Evolutionary conservation across 2,329 filamentous ascomycete genomes (phyloP).

Genomic region (Fusarium sp.): DNA sequence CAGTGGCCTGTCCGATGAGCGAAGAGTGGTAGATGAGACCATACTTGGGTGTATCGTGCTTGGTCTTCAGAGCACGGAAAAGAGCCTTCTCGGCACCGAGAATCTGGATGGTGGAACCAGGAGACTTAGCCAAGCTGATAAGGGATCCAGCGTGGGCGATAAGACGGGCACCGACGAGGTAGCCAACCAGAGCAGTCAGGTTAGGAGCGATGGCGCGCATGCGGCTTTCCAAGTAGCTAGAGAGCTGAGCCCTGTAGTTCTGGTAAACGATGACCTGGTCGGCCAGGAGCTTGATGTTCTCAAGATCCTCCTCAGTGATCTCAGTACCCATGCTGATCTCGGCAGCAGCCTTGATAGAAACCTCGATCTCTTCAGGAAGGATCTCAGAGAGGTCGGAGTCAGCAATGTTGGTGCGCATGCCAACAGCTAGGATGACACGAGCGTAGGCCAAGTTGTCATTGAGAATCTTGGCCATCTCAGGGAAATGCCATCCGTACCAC

Average conservation of each 20-base stretch:
- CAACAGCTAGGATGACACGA: conserved; percentile 86
- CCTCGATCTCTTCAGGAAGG: conserved; percentile 94
- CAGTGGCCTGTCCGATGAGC: conserved; percentile 94
- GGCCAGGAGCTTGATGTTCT: conserved; percentile 91
- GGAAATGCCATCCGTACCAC: conserved; percentile 99
- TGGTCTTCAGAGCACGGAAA: conserved; percentile 98
- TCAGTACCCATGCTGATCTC: conserved; percentile 99
- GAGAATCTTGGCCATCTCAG: conserved; percentile 95
- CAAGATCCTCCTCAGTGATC: conserved; percentile 90
- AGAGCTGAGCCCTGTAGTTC: conserved; percentile 88
- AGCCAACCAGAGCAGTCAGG: conserved; percentile 90
- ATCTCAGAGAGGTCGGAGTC: conserved; percentile 86
- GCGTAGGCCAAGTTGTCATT: conserved; percentile 97
- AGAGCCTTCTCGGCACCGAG: conserved; percentile 98
- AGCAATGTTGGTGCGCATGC: conserved; percentile 84
- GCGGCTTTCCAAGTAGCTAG: conserved; percentile 87
- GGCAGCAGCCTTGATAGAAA: conserved; percentile 89
- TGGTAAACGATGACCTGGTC: conserved; percentile 94
- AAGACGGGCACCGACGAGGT: conserved; percentile 91
- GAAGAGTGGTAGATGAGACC: conserved; percentile 94
- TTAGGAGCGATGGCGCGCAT: conserved; percentile 99
- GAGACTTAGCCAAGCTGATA: conserved; percentile 93
- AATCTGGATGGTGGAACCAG: conserved; percentile 96
- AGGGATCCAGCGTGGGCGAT: conserved; percentile 96
- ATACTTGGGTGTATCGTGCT: conserved; percentile 99